Evolutionary conservation across 495 filamentous ascomycete genomes (phyloP), one percentile per base, ranked within the genome.

Genomic region (Aspergillus baeticus): DNA sequence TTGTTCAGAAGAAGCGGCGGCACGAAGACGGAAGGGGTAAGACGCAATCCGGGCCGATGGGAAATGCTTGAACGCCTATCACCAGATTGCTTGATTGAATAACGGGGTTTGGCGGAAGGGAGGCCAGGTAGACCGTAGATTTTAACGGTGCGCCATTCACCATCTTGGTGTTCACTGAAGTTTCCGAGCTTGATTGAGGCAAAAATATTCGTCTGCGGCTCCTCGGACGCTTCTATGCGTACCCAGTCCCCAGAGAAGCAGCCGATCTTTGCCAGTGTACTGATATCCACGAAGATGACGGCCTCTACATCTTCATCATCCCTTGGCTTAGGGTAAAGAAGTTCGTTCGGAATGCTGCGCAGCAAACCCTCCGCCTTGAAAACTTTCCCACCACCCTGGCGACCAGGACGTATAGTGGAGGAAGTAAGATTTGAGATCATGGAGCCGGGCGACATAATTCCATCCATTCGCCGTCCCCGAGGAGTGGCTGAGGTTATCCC

Each of bases 201-300:
- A 58, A 81, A 70, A 57, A 76, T 73, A 63, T 79, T 78, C 5
- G 76, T 36, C 11, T 83, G 81, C 13, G 87, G 85, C 60, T 90
- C 89, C 36, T 84, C 75, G 13, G 87, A 79, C 1, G 82, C 74
- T 72, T 94, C 90, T 17, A 98, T 75, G 3, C 86, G 83, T n/a
- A 97, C 90, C 94, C 94, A 98, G 64, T 98, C 94, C 13, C 94
- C 94, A 1, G 93, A 96, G 69, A 98, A 98, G 66, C 92, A 97
- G 23, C 91, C 90, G 37, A 98, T 82, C 55, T 89, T 88, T n/a
- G 88, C 84, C 10, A 98, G 73, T 15, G 90, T 86, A 55, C 81
- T 87, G 26, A 92, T 85, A 59, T 94, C 90, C 7, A 98, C 90
- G 69, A 92, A 98, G 15, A 97, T 77, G 37, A 93, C 83, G 3